phyloP scores from a whole-genome alignment of 139 green algal genomes.

The Parachlorella kessleri region DNA sequence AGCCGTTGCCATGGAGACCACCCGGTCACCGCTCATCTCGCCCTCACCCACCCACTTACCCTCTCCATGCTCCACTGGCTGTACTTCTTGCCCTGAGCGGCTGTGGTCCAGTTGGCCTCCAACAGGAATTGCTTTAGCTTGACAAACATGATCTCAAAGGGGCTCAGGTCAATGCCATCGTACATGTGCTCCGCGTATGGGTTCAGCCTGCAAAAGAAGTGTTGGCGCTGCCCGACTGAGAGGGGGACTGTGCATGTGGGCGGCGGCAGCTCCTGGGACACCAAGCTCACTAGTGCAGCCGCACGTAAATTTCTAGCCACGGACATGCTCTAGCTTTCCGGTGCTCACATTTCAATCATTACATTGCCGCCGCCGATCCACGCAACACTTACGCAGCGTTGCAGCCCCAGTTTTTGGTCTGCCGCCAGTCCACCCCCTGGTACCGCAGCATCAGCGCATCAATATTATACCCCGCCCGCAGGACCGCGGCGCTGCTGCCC shows the following conservation, averaged over 20 bases:
- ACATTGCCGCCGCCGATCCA: too few relatives aligned
- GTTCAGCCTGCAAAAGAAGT: conserved; percentile 24
- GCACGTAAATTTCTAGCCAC: too few relatives aligned
- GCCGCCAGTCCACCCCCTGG: conserved; percentile 42
- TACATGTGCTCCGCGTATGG: conserved; percentile 29
- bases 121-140: conserved; percentile 65
- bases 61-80: conserved; percentile 9
- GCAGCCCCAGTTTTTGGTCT: conserved; percentile 25
- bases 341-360: too few relatives aligned
- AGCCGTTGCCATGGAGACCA: too few relatives aligned
- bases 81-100: conserved; percentile 39
- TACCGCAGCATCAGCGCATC: conserved; percentile 69
- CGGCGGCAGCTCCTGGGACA: too few relatives aligned
- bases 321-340: too few relatives aligned
- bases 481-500: conserved; percentile 59
- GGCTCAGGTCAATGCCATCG: conserved; percentile 31
- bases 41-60: too few relatives aligned
- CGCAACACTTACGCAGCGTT: conserved; percentile 24
- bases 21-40: too few relatives aligned
- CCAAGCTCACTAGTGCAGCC: too few relatives aligned
- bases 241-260: too few relatives aligned
- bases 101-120: conserved; percentile 33
- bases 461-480: conserved; percentile 73
- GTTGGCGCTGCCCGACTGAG: too few relatives aligned
- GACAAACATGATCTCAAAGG: conserved; percentile 46